phyloP scores from a whole-genome alignment of 2,329 filamentous ascomycete genomes.

The Pseudogymnoascus sp. region DNA sequence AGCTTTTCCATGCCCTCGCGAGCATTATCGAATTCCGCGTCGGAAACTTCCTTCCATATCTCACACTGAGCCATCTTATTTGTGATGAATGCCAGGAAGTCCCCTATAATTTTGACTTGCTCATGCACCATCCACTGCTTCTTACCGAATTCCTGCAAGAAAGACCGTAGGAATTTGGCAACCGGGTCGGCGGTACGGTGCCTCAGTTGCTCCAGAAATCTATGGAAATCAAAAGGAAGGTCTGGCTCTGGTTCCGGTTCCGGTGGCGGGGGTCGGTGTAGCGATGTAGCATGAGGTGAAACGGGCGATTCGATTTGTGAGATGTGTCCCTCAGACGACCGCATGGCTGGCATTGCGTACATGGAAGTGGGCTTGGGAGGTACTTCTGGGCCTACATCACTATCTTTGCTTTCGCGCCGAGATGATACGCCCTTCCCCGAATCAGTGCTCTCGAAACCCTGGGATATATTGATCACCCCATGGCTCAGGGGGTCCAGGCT shows the following conservation, averaged over 20 bases:
- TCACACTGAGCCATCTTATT: conserved; percentile 98
- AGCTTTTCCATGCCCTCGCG: conserved; percentile 99
- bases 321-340: conserved; percentile 36
- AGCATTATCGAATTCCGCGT: conserved; percentile 96
- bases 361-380: conserved; percentile 33
- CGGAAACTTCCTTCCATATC: conserved; percentile 90
- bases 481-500: conserved; percentile 64
- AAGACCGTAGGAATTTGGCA: conserved; percentile 89
- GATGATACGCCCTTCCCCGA: conserved; percentile 10
- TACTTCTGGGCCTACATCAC: conserved; percentile 29
- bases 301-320: conserved; percentile 29
- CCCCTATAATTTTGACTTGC: conserved; percentile 96
- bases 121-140: conserved; percentile 99
- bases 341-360: conserved; percentile 22
- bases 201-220: conserved; percentile 89
- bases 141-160: conserved; percentile 89
- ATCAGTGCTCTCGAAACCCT: conserved; percentile 21
- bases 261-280: conserved; percentile 57
- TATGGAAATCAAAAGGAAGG: conserved; percentile 92
- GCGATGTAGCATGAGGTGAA: conserved; percentile 37
- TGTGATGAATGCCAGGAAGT: conserved; percentile 91
- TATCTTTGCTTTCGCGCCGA: conserved; percentile 18
- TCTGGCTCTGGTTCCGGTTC: conserved; percentile 72
- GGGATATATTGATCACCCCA: conserved; percentile 14
- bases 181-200: conserved; percentile 98